phyloP scores from a whole-genome alignment of 495 filamentous ascomycete species.

The Penicillium simplicissimum region DNA sequence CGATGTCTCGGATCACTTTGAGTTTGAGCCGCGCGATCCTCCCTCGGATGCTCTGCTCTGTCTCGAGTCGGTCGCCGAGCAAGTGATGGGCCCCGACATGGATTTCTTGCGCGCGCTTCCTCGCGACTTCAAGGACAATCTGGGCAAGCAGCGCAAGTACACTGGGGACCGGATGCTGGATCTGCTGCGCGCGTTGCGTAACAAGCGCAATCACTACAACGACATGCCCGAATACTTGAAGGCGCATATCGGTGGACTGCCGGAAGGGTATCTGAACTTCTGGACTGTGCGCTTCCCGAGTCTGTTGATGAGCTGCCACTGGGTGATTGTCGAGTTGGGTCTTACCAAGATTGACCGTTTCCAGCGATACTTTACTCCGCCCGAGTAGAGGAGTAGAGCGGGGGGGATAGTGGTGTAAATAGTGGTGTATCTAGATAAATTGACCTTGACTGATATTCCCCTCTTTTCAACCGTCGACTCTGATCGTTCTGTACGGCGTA shows the following conservation, averaged over 20 bases:
- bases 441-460: neutral
- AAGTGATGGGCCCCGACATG: conserved; percentile 56
- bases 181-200: conserved; percentile 84
- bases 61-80: conserved; percentile 58
- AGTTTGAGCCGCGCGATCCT: conserved; percentile 82
- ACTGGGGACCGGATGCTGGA: conserved; percentile 80
- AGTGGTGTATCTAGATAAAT: neutral
- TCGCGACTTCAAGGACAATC: conserved; percentile 75
- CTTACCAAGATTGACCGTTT: conserved; percentile 72
- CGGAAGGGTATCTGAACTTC: conserved; percentile 83
- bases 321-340: conserved; percentile 63
- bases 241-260: conserved; percentile 72
- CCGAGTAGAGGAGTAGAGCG: conserved; percentile 22
- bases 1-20: conserved; percentile 92
- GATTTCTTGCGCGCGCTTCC: conserved; percentile 82
- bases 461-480: too few relatives aligned
- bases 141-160: conserved; percentile 96
- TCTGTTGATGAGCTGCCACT: conserved; percentile 78
- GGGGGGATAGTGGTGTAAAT: neutral
- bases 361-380: conserved; percentile 63
- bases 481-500: too few relatives aligned
- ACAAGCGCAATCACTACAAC: conserved; percentile 94
- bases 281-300: conserved; percentile 83
- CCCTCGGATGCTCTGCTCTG: conserved; percentile 64
- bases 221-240: conserved; percentile 82